A percentile compares a stretch with the other conserved stretches of the same genome.
These are phyloP conservation scores for Colletotrichum godetiae DNA, from an alignment of 2,329 filamentous ascomycete genomes.

Conservation along the genomic window DNA sequence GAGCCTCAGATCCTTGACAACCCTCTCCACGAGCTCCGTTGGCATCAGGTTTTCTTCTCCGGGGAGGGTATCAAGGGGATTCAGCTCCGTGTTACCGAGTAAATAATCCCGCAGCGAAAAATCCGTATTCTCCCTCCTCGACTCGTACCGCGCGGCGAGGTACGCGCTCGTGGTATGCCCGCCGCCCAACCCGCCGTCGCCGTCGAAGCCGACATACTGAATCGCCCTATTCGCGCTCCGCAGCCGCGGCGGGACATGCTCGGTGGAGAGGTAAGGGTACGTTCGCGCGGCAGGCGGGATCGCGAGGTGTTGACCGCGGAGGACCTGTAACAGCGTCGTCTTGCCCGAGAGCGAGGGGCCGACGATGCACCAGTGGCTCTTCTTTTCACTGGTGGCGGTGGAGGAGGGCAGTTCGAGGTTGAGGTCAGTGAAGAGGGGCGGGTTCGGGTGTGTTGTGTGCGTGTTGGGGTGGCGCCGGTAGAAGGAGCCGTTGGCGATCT, in stretches of 20 bases:
- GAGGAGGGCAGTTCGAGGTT: constrained; percentile 76
- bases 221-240: constrained; percentile 76
- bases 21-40: constrained; percentile 63
- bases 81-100: constrained; percentile 84
- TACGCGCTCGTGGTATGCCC: constrained; percentile 79
- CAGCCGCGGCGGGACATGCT: constrained; percentile 66
- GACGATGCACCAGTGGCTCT: constrained; percentile 84
- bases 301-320: constrained; percentile 81
- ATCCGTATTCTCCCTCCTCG: constrained; percentile 85
- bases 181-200: constrained; percentile 65
- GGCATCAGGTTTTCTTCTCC: constrained; percentile 60
- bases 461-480: constrained; percentile 77
- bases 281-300: constrained; percentile 80
- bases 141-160: constrained; percentile 91
- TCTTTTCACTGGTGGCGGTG: constrained; percentile 55
- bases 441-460: constrained; percentile 66
- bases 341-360: constrained; percentile 83
- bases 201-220: constrained; percentile 91
- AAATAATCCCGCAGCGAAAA: constrained; percentile 87
- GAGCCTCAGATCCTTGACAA: constrained; percentile 78
- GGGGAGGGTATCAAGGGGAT: constrained; percentile 68
- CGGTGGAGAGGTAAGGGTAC: constrained; percentile 80
- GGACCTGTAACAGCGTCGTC: constrained; percentile 83
- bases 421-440: constrained; percentile 78
- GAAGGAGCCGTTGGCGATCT: constrained; percentile 83